Evolutionary conservation across 345 rosid species (phyloP), one percentile per base, ranked within the genome.

Genomic region (Populus simonii): DNA sequence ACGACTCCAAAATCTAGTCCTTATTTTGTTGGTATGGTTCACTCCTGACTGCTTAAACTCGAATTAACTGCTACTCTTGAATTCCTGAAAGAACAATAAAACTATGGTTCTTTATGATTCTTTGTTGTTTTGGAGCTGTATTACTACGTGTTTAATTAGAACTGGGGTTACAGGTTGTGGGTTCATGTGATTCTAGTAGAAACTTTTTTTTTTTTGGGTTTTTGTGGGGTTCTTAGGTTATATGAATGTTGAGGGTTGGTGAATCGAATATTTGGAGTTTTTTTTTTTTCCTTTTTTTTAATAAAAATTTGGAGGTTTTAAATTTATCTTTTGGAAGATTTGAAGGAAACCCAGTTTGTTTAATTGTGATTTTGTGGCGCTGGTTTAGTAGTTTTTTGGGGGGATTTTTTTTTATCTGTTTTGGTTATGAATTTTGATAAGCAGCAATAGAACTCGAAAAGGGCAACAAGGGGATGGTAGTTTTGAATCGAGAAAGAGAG

Each of bases 171-270:
- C 15, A 45, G 51, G 51, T 45, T 57, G 63, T 57, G 63, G 29
- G 63, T n/a, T 57, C 27, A 57, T n/a, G 63, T 8, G 63, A n/a
- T 57, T 57, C 27, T 23, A 57, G 63, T 57, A n/a, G 10, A 55
- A 41, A 41, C 45, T 39, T 41, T 41, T 41, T 39, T 39, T 6
- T 39, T 39, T 43, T 45, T 2, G 15, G 49, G 16, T 45, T 45
- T 45, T 45, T 3, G 17, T 45, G 68, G 55, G 33, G 36, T 76
- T 66, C 35, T 66, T 72, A 53, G 81, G 73, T 66, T 53, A 13
- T 45, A 29, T 23, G 72, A 38, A 72, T 39, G 71, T 51, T 7
- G 72, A 39, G 38, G 9, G 45, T 66, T 47, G 67, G 35, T 47
- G 66, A 63, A 31, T 51, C 51, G 13, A 25, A 36, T 22, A 1